Evolutionary conservation across 768 basidiomycete genomes (phyloP).

Genomic region (Goffeauzyma gilvescens): DNA sequence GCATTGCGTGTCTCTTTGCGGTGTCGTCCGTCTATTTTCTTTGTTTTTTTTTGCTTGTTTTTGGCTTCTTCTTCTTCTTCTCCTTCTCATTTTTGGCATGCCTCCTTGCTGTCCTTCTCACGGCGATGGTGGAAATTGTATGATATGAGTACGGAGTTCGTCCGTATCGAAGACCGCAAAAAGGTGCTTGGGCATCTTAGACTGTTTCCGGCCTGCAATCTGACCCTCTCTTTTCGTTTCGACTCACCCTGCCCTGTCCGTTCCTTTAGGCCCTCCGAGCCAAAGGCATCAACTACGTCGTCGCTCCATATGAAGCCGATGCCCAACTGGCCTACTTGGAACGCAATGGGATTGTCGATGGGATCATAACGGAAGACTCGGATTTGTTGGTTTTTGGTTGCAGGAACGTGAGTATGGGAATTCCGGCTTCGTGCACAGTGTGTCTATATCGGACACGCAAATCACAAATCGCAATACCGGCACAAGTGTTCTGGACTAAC

Average conservation of each 20-base stretch:
- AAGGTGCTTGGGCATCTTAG: neutral
- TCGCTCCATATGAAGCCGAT: constrained; percentile 97
- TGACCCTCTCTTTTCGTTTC: neutral
- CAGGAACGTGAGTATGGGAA: constrained; percentile 40
- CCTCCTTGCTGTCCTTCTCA: too few relatives aligned
- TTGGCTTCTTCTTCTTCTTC: too few relatives aligned
- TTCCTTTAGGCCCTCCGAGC: constrained; percentile 56
- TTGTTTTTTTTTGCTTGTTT: too few relatives aligned
- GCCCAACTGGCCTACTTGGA: constrained; percentile 90
- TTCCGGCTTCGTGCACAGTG: neutral
- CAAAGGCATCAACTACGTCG: constrained; percentile 63
- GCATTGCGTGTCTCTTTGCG: too few relatives aligned
- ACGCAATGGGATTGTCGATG: constrained; percentile 59
- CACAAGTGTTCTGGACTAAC: too few relatives aligned
- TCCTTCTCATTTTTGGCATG: too few relatives aligned
- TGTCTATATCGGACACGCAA: neutral
- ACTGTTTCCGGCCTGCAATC: neutral
- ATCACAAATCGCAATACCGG: neutral
- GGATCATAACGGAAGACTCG: constrained; percentile 90
- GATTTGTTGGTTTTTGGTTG: constrained; percentile 97
- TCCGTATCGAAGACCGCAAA: too few relatives aligned
- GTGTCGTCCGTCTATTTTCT: too few relatives aligned
- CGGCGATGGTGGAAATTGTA: too few relatives aligned
- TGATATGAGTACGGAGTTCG: too few relatives aligned
- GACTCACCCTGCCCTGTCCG: neutral